Evolutionary conservation across 2,329 filamentous ascomycete genomes (phyloP), one percentile per base, ranked within the genome.

Genomic region (Chaetomium sp.): DNA sequence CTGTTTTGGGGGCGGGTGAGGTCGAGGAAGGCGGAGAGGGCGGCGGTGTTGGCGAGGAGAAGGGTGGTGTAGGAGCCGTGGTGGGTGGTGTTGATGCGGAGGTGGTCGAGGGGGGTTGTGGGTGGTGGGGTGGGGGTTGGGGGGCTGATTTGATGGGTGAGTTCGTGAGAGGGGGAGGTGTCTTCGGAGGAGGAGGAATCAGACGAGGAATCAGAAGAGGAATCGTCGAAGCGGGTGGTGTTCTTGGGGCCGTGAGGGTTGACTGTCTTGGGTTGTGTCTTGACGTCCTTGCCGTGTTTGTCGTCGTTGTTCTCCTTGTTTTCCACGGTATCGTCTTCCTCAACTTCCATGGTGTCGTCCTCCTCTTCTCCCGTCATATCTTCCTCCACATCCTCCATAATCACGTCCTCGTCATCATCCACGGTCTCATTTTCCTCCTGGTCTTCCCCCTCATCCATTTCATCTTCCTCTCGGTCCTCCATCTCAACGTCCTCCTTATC

Each of bases 11-110:
- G 60, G n/a, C 34, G 34, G 1, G 55, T 52, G 6, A 61, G 52
- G 0, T 38, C 34, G 0, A 61, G 32, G 40, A 63, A 59, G 2
- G 48, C 45, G 0, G 33, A 0, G 1, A 61, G 33, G 2, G 58
- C 62, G 1, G 45, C 53, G 1, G 38, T 47, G 54, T 61, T 61
- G 32, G 62, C 62, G 0, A 3, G 36, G 1, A 7, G 8, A 9
- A 52, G 19, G 4, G 52, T 60, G 0, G 58, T 64, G 55, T 56
- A 62, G 1, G 33, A 55, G 5, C 49, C 49, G 48, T 61, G 59
- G 1, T 43, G 54, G 3, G 37, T 36, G 9, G 11, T 5, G 3
- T 11, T 9, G 35, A 35, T 48, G 2, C 19, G 10, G 6, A 57
- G 0, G 0, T 45, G 41, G 35, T 55, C 49, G 1, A 59, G 46